A percentile compares a stretch with the other conserved stretches of the same genome.
Evolutionary conservation across 2,329 filamentous ascomycete genomes (phyloP).

Genomic region (Bipolaris oryzae): DNA sequence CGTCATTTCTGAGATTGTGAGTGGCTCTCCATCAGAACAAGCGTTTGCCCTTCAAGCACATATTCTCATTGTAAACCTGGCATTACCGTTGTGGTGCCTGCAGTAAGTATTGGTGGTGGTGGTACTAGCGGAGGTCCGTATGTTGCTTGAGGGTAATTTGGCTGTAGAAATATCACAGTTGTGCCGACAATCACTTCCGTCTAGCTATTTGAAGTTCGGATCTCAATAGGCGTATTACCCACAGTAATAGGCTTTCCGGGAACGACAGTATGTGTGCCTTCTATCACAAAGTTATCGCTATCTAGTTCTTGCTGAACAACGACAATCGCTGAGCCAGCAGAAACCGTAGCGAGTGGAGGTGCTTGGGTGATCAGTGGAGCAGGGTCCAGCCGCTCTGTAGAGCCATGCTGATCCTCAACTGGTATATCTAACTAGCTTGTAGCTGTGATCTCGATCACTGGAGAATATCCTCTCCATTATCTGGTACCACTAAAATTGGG

Average conservation of each 20-base stretch:
- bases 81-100: slow-evolving; percentile 29
- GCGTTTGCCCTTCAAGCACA: slow-evolving; percentile 38
- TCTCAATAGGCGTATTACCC: slow-evolving; percentile 32
- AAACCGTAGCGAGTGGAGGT: slow-evolving; percentile 19
- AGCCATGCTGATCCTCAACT: slow-evolving; percentile 28
- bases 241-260: slow-evolving; percentile 31
- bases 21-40: slow-evolving; percentile 42
- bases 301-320: slow-evolving; percentile 22
- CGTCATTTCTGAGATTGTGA: slow-evolving; percentile 46
- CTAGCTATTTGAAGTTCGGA: slow-evolving; percentile 30
- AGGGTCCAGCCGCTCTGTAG: background rate
- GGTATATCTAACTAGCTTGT: slow-evolving; percentile 33
- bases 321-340: slow-evolving; percentile 24
- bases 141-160: slow-evolving; percentile 21
- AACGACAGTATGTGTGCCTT: slow-evolving; percentile 26
- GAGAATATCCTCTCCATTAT: slow-evolving; percentile 36
- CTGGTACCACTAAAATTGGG: slow-evolving; percentile 36
- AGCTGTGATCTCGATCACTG: slow-evolving; percentile 34
- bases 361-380: slow-evolving; percentile 5
- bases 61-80: slow-evolving; percentile 36
- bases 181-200: slow-evolving; percentile 34
- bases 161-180: slow-evolving; percentile 19
- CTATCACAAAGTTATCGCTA: slow-evolving; percentile 25
- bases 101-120: slow-evolving; percentile 26
- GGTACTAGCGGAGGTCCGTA: slow-evolving; percentile 12